Base-by-base conservation (phyloP, 202 grass and related monocot genomes). In the Panicum virgatum region DNA sequence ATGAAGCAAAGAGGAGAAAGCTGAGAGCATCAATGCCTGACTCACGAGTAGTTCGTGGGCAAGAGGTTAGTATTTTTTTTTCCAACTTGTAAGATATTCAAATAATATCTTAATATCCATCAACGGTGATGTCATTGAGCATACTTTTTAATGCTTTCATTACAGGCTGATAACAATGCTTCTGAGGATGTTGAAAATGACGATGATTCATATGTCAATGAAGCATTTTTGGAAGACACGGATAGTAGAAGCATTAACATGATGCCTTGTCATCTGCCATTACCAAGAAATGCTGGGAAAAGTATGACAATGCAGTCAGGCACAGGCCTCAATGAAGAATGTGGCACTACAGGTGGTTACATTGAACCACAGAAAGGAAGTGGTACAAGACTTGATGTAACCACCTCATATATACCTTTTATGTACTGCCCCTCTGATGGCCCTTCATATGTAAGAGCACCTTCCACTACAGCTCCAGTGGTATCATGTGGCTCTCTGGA, bases 131-230 rank as follows among this genome's bases (percentile, higher is more conserved):
- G n/a, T 82, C 6, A 6, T 42, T 77, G 32, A 78, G 47, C 71
- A 59, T 53, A 77, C 20, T 38, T 34, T 80, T 25, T 71, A 53
- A 57, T 80, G 18, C 40, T 84, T 90, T 72, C 7, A 36, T 89
- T 51, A 69, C 85, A 96, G 85, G 84, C 36, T 79, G 88, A 89
- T 77, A 80, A 87, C 65, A 77, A 83, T 80, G 80, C 70, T 69
- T 81, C 66, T 47, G 86, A 93, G 9, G 87, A 79, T 91, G 79
- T 82, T 92, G 92, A 89, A 89, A 90, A 87, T 82, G 90, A 88
- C 51, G 85, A 95, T 78, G 92, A 98, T 91, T 76, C 87, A 9
- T 98, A 91, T 86, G 89, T 98, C 82, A 94, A 98, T 67, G 96
- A 98, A 92, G 92, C 96, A 85, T 96, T 98, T 86, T 88, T 98